Conservation (phyloP, 805 yeast genomes). For the Candida ulmi region DNA sequence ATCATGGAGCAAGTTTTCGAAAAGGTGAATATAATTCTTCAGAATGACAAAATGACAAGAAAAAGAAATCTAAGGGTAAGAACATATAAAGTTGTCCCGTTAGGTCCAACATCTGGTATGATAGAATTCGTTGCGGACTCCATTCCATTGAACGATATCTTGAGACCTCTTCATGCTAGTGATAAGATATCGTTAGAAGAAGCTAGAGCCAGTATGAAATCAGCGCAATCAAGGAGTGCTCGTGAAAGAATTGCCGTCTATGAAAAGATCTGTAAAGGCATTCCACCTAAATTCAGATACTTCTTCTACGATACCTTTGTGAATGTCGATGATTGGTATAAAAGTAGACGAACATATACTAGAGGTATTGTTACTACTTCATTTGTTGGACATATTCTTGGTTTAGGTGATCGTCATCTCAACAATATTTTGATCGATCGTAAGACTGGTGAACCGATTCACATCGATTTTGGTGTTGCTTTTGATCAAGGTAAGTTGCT, state of each 20-base stretch:
- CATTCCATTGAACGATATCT: slow-evolving; percentile 59
- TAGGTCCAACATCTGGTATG: slow-evolving; percentile 83
- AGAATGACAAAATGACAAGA: slow-evolving; percentile 48
- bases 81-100: slow-evolving; percentile 85
- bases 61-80: slow-evolving; percentile 57
- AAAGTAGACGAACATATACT: slow-evolving; percentile 55
- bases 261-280: slow-evolving; percentile 38
- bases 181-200: slow-evolving; percentile 44
- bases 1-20: slow-evolving; percentile 96
- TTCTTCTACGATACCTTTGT: slow-evolving; percentile 67
- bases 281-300: slow-evolving; percentile 62
- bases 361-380: slow-evolving; percentile 82
- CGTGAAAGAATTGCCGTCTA: slow-evolving; percentile 41
- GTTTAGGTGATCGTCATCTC: slow-evolving; percentile 93
- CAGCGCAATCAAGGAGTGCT: slow-evolving; percentile 41
- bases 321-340: slow-evolving; percentile 71
- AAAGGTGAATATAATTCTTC: slow-evolving; percentile 68
- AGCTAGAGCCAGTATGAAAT: slow-evolving; percentile 63
- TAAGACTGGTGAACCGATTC: slow-evolving; percentile 85
- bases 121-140: slow-evolving; percentile 87
- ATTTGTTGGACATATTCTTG: slow-evolving; percentile 81
- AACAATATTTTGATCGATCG: slow-evolving; percentile 83
- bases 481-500: slow-evolving; percentile 88
- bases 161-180: slow-evolving; percentile 56
- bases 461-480: slow-evolving; percentile 93